Conservation (phyloP, 2,329 filamentous ascomycete genomes). For the Penicillium sp. region DNA sequence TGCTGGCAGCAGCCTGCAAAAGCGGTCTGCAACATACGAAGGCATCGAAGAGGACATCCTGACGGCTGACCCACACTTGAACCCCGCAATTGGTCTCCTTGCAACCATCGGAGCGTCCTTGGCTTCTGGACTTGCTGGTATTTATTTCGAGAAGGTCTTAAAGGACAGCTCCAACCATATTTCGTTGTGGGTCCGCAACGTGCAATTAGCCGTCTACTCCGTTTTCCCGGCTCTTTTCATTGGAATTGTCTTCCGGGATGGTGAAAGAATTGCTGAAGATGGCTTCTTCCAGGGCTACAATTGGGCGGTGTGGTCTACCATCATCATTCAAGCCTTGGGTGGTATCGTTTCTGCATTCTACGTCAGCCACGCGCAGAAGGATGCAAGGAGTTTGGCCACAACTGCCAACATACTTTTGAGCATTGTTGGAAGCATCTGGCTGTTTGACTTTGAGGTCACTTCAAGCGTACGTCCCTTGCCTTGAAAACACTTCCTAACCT, state of each 20-base stretch:
- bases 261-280: conserved; percentile 67
- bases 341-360: conserved; percentile 75
- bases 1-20: conserved; percentile 40
- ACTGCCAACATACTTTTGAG: conserved; percentile 85
- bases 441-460: conserved; percentile 72
- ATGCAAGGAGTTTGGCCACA: conserved; percentile 86
- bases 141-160: conserved; percentile 65
- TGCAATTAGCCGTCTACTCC: conserved; percentile 90
- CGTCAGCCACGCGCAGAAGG: conserved; percentile 77
- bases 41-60: conserved; percentile 63
- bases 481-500: not conserved
- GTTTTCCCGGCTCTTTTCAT: conserved; percentile 80
- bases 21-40: conserved; percentile 79
- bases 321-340: conserved; percentile 71
- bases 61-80: conserved; percentile 53
- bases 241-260: conserved; percentile 79
- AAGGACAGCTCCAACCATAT: conserved; percentile 69
- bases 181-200: conserved; percentile 87
- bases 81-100: conserved; percentile 67
- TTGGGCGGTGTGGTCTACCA: conserved; percentile 76
- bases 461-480: conserved; percentile 51
- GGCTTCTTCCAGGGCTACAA: conserved; percentile 96
- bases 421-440: conserved; percentile 72
- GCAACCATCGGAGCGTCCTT: conserved; percentile 70
- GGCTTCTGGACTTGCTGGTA: conserved; percentile 74